Conservation (phyloP, 306 rosid genomes). For the Lathyrus sativus region DNA sequence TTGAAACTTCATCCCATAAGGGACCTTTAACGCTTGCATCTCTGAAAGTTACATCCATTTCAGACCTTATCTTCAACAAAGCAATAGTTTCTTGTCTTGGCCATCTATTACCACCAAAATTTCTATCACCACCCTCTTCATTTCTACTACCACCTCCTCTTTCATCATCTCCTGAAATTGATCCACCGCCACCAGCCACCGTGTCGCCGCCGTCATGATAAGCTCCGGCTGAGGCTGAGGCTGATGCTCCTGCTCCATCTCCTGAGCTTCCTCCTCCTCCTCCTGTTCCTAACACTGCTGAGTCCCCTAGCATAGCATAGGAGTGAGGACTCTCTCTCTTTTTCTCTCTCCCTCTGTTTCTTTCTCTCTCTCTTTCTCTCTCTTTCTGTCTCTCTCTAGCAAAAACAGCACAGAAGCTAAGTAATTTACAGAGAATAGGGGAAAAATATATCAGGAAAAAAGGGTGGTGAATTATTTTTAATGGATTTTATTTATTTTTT, state of each 20-base stretch:
- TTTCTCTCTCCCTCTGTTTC: background rate
- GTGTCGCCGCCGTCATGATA: constrained; percentile 34
- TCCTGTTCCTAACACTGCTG: constrained; percentile 54
- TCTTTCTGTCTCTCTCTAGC: background rate
- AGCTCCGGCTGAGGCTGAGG: constrained; percentile 25
- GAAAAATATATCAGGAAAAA: constrained; percentile 36
- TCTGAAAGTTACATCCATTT: constrained; percentile 81
- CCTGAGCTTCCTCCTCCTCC: constrained; percentile 50
- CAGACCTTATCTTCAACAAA: constrained; percentile 86
- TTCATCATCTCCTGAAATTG: constrained; percentile 76
- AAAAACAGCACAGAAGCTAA: constrained; percentile 37
- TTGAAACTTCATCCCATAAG: constrained; percentile 95
- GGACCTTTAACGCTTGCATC: constrained; percentile 96
- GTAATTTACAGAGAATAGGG: constrained; percentile 58
- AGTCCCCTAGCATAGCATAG: constrained; percentile 78
- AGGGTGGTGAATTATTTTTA: constrained; percentile 69
- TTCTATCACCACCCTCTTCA: constrained; percentile 60
- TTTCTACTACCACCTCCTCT: constrained; percentile 35
- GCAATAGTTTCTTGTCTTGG: constrained; percentile 89
- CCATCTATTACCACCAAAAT: constrained; percentile 90
- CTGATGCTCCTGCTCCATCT: constrained; percentile 38
- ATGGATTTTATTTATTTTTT: constrained; percentile 43
- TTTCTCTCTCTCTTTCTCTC: constrained; percentile 29
- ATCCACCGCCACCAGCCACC: constrained; percentile 40
- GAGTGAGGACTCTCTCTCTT: constrained; percentile 33